phyloP scores from a whole-genome alignment of 139 green algal species.

The Chlorella vulgaris region DNA sequence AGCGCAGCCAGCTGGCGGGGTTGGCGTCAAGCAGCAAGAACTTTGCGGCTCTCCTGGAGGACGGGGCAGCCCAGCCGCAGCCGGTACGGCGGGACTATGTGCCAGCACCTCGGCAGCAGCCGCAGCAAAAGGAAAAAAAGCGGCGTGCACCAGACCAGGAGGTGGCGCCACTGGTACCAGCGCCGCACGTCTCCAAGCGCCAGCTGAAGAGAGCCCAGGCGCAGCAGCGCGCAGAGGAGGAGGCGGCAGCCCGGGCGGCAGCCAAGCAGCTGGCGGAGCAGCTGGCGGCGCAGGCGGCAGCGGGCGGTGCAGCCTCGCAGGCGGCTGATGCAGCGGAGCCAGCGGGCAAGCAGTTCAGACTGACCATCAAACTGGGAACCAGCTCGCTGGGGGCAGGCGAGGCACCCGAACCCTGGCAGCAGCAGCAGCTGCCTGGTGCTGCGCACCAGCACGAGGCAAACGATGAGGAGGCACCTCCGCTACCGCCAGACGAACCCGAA shows the following conservation, averaged over 20 bases:
- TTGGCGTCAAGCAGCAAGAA: constrained; percentile 39
- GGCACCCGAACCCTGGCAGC: not conserved
- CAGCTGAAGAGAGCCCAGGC: constrained; percentile 7
- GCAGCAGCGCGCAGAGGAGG: not conserved
- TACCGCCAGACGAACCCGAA: not conserved
- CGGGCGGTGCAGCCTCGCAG: not conserved
- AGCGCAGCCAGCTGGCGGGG: constrained; percentile 34
- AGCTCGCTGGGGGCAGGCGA: not conserved
- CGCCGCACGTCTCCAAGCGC: constrained; percentile 4
- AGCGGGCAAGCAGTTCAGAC: constrained; percentile 4
- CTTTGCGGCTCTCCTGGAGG: constrained; percentile 25
- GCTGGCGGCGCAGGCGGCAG: not conserved
- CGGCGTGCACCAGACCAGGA: not conserved
- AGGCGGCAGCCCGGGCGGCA: not conserved
- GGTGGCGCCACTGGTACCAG: not conserved
- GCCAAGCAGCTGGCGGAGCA: not conserved
- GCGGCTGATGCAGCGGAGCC: constrained; percentile 3
- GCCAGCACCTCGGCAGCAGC: not conserved
- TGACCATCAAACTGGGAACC: constrained; percentile 2
- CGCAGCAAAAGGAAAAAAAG: constrained; percentile 4
- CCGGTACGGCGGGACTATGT: constrained; percentile 6
- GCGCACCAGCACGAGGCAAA: not conserved
- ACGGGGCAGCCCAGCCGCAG: not conserved
- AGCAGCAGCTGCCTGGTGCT: not conserved
- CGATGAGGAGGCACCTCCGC: not conserved